Percentiles rank a stretch among this genome's conserved stretches.
Evolutionary conservation across 2,329 filamentous ascomycete genomes (phyloP).

Genomic region (Aspergillus ochraceus): DNA sequence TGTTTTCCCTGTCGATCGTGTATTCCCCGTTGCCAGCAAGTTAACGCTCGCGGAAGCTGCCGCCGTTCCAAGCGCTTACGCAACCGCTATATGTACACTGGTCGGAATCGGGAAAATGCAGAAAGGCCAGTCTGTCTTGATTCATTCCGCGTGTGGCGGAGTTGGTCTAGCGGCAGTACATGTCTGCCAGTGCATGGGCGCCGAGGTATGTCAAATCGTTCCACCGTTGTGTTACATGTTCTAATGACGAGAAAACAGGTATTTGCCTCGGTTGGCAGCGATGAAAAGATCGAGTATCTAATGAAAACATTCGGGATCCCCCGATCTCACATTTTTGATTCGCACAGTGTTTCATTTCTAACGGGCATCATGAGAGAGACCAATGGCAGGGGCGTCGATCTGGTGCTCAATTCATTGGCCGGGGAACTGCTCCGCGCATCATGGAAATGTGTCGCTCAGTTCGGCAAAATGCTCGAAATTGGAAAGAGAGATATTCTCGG

Average conservation of each 20-base stretch:
- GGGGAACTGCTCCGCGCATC: constrained; percentile 13
- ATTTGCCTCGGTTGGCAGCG: constrained; percentile 11
- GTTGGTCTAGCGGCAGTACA: constrained; percentile 34
- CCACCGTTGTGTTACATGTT: neutral
- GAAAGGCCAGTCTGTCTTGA: constrained; percentile 31
- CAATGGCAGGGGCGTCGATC: constrained; percentile 33
- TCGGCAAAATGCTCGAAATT: constrained; percentile 32
- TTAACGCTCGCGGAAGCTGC: neutral
- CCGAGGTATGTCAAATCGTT: constrained; percentile 24
- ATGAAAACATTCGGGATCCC: constrained; percentile 16
- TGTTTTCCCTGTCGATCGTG: neutral
- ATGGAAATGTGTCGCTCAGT: constrained; percentile 27
- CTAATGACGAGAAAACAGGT: constrained; percentile 11
- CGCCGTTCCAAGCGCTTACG: neutral
- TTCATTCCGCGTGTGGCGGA: constrained; percentile 34
- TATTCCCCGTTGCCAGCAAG: neutral
- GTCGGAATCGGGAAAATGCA: constrained; percentile 17
- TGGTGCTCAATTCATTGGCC: constrained; percentile 26
- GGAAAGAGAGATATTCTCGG: constrained; percentile 28
- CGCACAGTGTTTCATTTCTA: constrained; percentile 23
- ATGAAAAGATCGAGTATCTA: constrained; percentile 11
- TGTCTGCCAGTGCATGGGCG: constrained; percentile 24
- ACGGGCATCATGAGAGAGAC: constrained; percentile 24
- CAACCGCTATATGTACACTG: constrained; percentile 20
- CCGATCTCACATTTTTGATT: constrained; percentile 33